These are phyloP conservation scores for Xylaria sp. DNA, from an alignment of 2,329 filamentous ascomycete species.

Conservation along the genomic window DNA sequence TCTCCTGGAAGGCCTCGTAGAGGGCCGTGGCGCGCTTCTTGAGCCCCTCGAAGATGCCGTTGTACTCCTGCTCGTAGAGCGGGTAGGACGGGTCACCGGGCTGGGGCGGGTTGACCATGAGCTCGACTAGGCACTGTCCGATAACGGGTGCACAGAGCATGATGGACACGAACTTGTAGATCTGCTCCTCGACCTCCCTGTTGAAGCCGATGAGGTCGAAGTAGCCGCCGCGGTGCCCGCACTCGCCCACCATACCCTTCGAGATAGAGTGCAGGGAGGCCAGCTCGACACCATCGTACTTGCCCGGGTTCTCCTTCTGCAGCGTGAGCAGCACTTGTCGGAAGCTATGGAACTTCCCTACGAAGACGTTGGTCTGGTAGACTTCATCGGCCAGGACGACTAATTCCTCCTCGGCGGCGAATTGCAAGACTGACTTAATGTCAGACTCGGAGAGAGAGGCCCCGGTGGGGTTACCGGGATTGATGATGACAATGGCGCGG, in stretches of 20 bases:
- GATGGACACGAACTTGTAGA: constrained; percentile 99
- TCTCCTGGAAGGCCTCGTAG: constrained; percentile 88
- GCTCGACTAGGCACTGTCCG: constrained; percentile 94
- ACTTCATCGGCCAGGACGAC: constrained; percentile 97
- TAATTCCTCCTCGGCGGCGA: constrained; percentile 85
- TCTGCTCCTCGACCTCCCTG: constrained; percentile 84
- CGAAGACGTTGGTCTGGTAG: constrained; percentile 98
- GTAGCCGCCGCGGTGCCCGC: constrained; percentile 96
- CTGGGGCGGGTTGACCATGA: constrained; percentile 96
- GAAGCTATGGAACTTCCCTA: constrained; percentile 94
- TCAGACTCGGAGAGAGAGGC: constrained; percentile 83
- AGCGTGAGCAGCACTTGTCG: constrained; percentile 86
- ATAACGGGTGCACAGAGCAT: constrained; percentile 95
- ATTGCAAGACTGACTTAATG: constrained; percentile 84
- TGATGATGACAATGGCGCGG: constrained; percentile 95
- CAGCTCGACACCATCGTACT: constrained; percentile 87
- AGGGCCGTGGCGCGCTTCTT: constrained; percentile 83
- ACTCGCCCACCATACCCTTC: constrained; percentile 99
- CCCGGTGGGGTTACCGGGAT: constrained; percentile 97
- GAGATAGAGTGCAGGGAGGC: constrained; percentile 92
- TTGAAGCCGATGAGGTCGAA: constrained; percentile 96
- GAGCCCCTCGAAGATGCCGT: constrained; percentile 81
- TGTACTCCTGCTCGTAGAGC: constrained; percentile 87
- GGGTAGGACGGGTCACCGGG: constrained; percentile 84
- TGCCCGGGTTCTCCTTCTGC: constrained; percentile 77